Evolutionary conservation across 1,139 yeast species (phyloP).

Genomic region (Protomyces lactucae-debilis): DNA sequence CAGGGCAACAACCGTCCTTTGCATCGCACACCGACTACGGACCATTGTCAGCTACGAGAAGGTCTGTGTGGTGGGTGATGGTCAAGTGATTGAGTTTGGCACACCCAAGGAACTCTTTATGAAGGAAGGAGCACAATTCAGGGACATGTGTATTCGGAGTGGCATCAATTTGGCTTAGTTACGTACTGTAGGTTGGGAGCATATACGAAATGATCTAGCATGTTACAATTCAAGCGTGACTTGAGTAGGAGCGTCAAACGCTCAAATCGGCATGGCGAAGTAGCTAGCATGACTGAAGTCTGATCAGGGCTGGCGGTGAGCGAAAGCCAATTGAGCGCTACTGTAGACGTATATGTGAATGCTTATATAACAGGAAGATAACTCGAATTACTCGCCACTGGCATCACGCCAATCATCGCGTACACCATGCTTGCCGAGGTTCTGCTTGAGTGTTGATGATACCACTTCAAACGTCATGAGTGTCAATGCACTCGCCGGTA

Average conservation of each 20-base stretch:
- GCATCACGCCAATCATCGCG: not conserved
- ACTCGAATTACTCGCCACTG: not conserved
- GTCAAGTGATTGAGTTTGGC: conserved; percentile 66
- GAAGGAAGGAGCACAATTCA: conserved; percentile 48
- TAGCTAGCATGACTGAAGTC: too few species aligned
- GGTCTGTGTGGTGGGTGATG: conserved; percentile 64
- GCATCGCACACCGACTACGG: conserved; percentile 78
- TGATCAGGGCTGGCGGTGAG: too few species aligned
- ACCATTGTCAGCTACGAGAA: conserved; percentile 76
- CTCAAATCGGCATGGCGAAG: too few species aligned
- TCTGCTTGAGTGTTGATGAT: conserved; percentile 46
- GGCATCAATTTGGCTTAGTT: not conserved
- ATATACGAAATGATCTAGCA: too few species aligned
- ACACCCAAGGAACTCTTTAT: conserved; percentile 44
- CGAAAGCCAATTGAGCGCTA: too few species aligned
- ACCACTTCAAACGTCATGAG: conserved; percentile 88
- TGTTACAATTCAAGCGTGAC: too few species aligned
- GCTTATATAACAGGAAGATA: not conserved
- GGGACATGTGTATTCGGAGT: conserved; percentile 45
- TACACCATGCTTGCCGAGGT: not conserved
- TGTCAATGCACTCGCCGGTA: conserved; percentile 93
- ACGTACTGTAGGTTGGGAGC: too few species aligned
- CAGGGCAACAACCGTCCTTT: conserved; percentile 60
- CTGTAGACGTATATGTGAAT: too few species aligned
- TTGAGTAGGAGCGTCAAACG: too few species aligned